A percentile compares a stretch with the other conserved stretches of the same genome.
Evolutionary conservation across 768 basidiomycete genomes (phyloP).

Genomic region (Butyriboletus loyo): DNA sequence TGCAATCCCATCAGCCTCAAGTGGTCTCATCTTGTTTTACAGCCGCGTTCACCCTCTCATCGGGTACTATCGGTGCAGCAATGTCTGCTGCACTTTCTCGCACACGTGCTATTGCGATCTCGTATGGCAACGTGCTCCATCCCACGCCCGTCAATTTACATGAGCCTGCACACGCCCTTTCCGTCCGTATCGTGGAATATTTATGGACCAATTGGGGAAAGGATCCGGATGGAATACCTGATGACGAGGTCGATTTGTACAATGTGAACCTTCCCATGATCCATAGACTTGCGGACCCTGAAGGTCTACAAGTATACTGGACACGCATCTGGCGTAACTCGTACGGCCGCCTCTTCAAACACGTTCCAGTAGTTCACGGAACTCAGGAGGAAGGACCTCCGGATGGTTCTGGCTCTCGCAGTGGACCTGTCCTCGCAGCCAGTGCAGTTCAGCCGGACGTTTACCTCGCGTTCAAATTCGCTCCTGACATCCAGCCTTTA

Average conservation of each 20-base stretch:
- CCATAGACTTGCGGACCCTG: slow-evolving; percentile 54
- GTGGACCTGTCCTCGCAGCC: neutral
- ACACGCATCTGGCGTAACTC: slow-evolving; percentile 83
- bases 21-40: slow-evolving; percentile 5
- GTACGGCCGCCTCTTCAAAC: slow-evolving; percentile 78
- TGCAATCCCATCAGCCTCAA: neutral
- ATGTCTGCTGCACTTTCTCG: slow-evolving; percentile 73
- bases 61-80: slow-evolving; percentile 91
- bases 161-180: slow-evolving; percentile 71
- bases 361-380: slow-evolving; percentile 26
- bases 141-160: slow-evolving; percentile 59
- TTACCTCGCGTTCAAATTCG: slow-evolving; percentile 68
- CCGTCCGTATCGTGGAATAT: slow-evolving; percentile 61
- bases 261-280: slow-evolving; percentile 87
- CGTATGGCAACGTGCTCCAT: slow-evolving; percentile 76
- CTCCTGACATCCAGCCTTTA: slow-evolving; percentile 67
- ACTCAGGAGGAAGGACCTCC: slow-evolving; percentile 29
- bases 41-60: slow-evolving; percentile 88
- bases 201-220: slow-evolving; percentile 86
- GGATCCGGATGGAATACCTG: slow-evolving; percentile 55
- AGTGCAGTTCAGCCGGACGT: slow-evolving; percentile 20
- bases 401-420: slow-evolving; percentile 44
- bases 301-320: slow-evolving; percentile 70
- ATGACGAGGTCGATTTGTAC: slow-evolving; percentile 76
- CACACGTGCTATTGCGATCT: slow-evolving; percentile 79